Base-by-base conservation (phyloP, 179 eudicot species). In the Carnegiea gigantea region DNA sequence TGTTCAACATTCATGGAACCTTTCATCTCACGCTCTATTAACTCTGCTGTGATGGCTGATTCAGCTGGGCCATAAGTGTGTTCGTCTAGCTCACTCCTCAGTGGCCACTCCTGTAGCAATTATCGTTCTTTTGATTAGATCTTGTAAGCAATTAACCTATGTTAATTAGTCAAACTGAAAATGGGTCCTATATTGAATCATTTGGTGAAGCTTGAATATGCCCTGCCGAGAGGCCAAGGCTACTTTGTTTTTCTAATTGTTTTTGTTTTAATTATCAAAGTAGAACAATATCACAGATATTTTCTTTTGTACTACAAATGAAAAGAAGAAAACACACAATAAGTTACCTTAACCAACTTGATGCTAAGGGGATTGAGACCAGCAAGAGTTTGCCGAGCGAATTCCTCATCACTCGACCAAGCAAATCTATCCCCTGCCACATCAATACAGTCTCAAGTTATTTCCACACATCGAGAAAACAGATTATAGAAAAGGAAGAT, bases 321-420 rank as follows among this genome's bases (percentile, higher is more conserved):
- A 62, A 62, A n/a, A 21, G 30, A 62, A 23, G 26, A 5, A 38
- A 36, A 6, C 9, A 10, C 17, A 67, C 0, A 3, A 30, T 15
- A 5, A 24, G 24, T 48, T 92, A 93, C 97, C 90, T 81, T 91
- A 70, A 93, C 91, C 77, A 86, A 81, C 59, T 86, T 59, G 70
- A 93, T 89, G 78, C 82, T 57, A 28, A 67, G 82, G 14, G 96
- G 98, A 81, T 93, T 93, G 10, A 93, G 65, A 67, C 98, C 96
- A 54, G 96, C 96, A 78, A 93, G 88, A 44, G 94, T 90, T 85
- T 92, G 93, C 23, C 98, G 88, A 49, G 91, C 81, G 68, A 91
- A 93, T 81, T 91, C 96, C 76, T 87, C 94, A 77, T 93, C 98
- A 75, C 88, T 91, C 30, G 89, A 80, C 98, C 98, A 93, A 75